phyloP scores from a whole-genome alignment of 352 stramenopile species.

The Bremia lactucae region DNA sequence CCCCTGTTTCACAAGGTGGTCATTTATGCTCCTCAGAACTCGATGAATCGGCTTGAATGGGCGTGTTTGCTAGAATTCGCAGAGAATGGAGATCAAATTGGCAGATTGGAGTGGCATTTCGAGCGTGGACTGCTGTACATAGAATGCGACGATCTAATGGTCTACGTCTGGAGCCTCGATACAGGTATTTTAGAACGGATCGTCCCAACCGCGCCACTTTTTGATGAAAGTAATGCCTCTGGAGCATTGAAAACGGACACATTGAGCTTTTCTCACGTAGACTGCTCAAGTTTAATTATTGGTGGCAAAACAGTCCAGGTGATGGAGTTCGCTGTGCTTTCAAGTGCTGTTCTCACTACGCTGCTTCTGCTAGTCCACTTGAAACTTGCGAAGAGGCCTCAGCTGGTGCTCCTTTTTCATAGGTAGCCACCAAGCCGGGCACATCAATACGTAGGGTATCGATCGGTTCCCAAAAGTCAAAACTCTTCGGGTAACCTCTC shows the following conservation, averaged over 20 bases:
- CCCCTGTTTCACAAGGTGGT: slow-evolving; percentile 43
- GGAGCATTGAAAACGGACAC: slow-evolving; percentile 2
- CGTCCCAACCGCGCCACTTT: slow-evolving; percentile 40
- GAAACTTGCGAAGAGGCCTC: too few species aligned
- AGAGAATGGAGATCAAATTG: slow-evolving; percentile 49
- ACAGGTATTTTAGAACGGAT: slow-evolving; percentile 67
- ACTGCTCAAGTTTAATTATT: slow-evolving; percentile 43
- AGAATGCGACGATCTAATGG: slow-evolving; percentile 63
- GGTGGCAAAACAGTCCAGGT: slow-evolving; percentile 46
- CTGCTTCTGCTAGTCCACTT: too few species aligned
- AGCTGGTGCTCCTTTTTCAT: too few species aligned
- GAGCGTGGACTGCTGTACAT: slow-evolving; percentile 47
- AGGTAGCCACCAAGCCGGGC: too few species aligned
- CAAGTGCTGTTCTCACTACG: slow-evolving; percentile 49
- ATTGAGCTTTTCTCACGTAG: slow-evolving; percentile 13
- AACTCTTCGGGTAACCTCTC: too few species aligned
- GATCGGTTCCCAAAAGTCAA: too few species aligned
- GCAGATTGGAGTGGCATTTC: slow-evolving; percentile 45
- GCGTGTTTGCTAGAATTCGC: slow-evolving; percentile 50
- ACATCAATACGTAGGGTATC: too few species aligned
- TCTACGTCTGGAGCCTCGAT: slow-evolving; percentile 71
- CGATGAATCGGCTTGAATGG: slow-evolving; percentile 31
- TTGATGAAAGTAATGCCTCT: slow-evolving; percentile 29
- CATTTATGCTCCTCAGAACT: slow-evolving; percentile 50
- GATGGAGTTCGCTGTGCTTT: slow-evolving; percentile 53